Evolutionary conservation across 169 alveolate genomes (phyloP).

Genomic region (Plasmodium gaboni): DNA sequence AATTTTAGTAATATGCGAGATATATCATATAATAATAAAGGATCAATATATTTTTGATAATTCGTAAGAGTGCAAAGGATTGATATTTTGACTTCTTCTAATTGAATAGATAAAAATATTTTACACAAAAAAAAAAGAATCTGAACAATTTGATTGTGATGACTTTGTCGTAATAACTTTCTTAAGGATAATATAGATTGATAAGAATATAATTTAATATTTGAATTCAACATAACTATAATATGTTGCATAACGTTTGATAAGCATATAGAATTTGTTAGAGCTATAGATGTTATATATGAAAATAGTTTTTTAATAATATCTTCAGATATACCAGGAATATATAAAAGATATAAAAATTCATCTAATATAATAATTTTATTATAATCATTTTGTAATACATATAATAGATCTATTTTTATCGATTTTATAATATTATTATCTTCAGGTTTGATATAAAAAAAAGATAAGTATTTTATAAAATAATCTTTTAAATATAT

Average conservation of each 20-base stretch:
- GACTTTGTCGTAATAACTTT: slow-evolving; percentile 25
- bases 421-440: slow-evolving; percentile 13
- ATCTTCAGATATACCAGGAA: slow-evolving; percentile 13
- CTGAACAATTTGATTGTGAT: neutral
- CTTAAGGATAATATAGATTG: slow-evolving; percentile 48
- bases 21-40: slow-evolving; percentile 15
- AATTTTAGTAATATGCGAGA: slow-evolving; percentile 27
- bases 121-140: slow-evolving; percentile 17
- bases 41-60: slow-evolving; percentile 41
- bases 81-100: slow-evolving; percentile 29
- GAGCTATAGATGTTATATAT: slow-evolving; percentile 25
- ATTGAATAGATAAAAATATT: slow-evolving; percentile 16
- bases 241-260: slow-evolving; percentile 25
- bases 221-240: slow-evolving; percentile 19
- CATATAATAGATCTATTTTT: slow-evolving; percentile 24
- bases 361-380: slow-evolving; percentile 28
- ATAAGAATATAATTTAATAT: slow-evolving; percentile 21
- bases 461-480: slow-evolving; percentile 16
- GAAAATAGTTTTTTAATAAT: slow-evolving; percentile 27
- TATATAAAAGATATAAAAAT: slow-evolving; percentile 15
- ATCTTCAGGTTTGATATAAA: slow-evolving; percentile 19
- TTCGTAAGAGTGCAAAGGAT: slow-evolving; percentile 43
- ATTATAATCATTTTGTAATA: slow-evolving; percentile 7
- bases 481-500: slow-evolving; percentile 20
- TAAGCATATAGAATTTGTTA: slow-evolving; percentile 16